Percentiles rank a stretch among this genome's conserved stretches.
phyloP scores from a whole-genome alignment of 2,329 filamentous ascomycete species.

The Reticulascus tulasneorum region DNA sequence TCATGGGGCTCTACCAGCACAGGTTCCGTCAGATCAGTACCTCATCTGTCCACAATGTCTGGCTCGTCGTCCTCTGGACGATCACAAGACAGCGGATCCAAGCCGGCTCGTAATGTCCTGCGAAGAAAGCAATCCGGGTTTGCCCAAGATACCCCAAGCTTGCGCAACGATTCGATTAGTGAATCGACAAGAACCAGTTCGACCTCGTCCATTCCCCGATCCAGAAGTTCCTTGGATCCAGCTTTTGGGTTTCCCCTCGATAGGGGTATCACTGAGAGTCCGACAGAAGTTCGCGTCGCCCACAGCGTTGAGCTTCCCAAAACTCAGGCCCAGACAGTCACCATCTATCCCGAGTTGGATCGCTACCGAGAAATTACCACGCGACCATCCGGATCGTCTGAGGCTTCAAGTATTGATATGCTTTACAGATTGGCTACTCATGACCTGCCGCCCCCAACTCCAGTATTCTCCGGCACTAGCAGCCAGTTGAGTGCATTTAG shows the following conservation, averaged over 20 bases:
- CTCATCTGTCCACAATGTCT: slow-evolving; percentile 27
- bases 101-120: slow-evolving; percentile 37
- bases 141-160: slow-evolving; percentile 30
- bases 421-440: slow-evolving; percentile 58
- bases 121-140: slow-evolving; percentile 47
- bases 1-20: slow-evolving; percentile 36
- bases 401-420: slow-evolving; percentile 36
- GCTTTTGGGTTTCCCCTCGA: slow-evolving; percentile 33
- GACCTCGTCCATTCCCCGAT: slow-evolving; percentile 38
- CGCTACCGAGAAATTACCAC: slow-evolving; percentile 48
- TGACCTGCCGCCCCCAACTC: slow-evolving; percentile 63
- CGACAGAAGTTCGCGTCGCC: slow-evolving; percentile 37
- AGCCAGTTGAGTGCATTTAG: slow-evolving; percentile 58
- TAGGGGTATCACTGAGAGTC: slow-evolving; percentile 37
- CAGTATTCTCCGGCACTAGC: slow-evolving; percentile 56
- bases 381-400: slow-evolving; percentile 29
- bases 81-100: slow-evolving; percentile 26
- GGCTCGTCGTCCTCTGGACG: slow-evolving; percentile 29
- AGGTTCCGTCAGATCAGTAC: slow-evolving; percentile 24
- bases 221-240: slow-evolving; percentile 31
- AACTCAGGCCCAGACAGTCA: slow-evolving; percentile 34
- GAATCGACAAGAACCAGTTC: slow-evolving; percentile 35
- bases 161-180: slow-evolving; percentile 28
- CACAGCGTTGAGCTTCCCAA: slow-evolving; percentile 38
- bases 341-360: slow-evolving; percentile 58